These are phyloP conservation scores for Beauveria pseudobassiana DNA, from an alignment of 2,329 filamentous ascomycete species.

Conservation along the genomic window DNA sequence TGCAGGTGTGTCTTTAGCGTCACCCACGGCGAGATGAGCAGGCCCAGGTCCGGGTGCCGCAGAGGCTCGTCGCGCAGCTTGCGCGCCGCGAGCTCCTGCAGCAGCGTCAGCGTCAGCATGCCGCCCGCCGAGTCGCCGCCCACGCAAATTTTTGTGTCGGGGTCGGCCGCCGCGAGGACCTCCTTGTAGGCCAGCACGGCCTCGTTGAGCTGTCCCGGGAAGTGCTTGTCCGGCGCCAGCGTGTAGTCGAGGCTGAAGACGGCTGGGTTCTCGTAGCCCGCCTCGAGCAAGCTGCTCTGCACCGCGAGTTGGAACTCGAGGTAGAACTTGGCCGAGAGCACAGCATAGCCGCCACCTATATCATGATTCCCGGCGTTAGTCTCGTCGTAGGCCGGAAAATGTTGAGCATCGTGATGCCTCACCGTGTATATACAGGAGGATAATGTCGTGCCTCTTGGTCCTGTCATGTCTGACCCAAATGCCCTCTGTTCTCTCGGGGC, in stretches of 20 bases:
- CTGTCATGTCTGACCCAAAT: constrained; percentile 63
- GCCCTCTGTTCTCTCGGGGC: constrained; percentile 45
- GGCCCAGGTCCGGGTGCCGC: constrained; percentile 44
- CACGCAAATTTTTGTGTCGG: constrained; percentile 59
- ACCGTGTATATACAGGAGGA: constrained; percentile 80
- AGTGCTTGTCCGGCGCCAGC: constrained; percentile 65
- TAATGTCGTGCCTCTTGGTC: constrained; percentile 58
- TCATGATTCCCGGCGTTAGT: neutral
- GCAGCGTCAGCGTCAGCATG: constrained; percentile 62
- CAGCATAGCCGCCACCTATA: constrained; percentile 69
- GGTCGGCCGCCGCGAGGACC: constrained; percentile 49
- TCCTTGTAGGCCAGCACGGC: constrained; percentile 64
- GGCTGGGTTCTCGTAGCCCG: constrained; percentile 66
- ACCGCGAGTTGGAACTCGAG: constrained; percentile 73
- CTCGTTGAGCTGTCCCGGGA: constrained; percentile 67
- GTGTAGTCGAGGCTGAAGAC: constrained; percentile 77
- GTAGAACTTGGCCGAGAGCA: constrained; percentile 80
- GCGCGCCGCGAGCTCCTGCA: constrained; percentile 54
- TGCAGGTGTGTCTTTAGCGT: constrained; percentile 63
- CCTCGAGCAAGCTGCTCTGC: constrained; percentile 55
- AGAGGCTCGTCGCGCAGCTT: constrained; percentile 12
- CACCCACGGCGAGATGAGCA: constrained; percentile 75
- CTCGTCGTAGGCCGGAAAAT: neutral
- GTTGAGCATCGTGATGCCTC: constrained; percentile 18
- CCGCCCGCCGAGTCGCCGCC: constrained; percentile 76